Conservation (phyloP, 345 rosid species). For the Adansonia digitata region DNA sequence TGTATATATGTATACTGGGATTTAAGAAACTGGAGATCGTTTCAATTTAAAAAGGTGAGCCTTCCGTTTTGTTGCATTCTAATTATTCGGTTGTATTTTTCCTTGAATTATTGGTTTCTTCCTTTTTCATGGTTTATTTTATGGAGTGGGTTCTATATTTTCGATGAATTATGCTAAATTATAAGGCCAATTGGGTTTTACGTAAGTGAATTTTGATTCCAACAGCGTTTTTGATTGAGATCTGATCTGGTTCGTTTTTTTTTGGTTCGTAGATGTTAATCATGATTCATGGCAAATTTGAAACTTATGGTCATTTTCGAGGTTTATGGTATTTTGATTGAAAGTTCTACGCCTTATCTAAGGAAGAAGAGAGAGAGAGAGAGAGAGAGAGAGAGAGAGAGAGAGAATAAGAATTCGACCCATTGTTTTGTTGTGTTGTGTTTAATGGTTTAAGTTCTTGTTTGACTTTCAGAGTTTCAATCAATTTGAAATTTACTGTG, state of each 20-base stretch:
- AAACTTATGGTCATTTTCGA: constrained; percentile 1
- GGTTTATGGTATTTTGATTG: background rate
- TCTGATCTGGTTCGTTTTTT: constrained; percentile 25
- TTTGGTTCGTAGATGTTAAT: background rate
- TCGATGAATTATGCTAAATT: constrained; percentile 8
- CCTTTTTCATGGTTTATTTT: background rate
- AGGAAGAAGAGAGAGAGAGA: no score
- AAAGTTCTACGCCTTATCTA: background rate
- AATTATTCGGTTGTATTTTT: background rate
- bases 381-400: no score
- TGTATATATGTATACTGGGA: constrained; percentile 5
- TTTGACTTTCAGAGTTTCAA: constrained; percentile 11
- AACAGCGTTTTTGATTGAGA: constrained; percentile 25
- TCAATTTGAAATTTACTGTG: background rate
- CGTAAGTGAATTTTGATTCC: background rate
- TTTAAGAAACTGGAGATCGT: constrained; percentile 8
- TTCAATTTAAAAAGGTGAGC: constrained; percentile 24
- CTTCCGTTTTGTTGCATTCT: background rate
- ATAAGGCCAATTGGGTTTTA: constrained; percentile 11
- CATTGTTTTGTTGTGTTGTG: background rate
- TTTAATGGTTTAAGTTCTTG: background rate
- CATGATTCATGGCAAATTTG: constrained; percentile 5
- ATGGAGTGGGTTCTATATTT: background rate
- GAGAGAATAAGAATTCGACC: background rate
- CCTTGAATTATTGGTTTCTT: background rate